These are phyloP conservation scores for Thermoascus crustaceus DNA, from an alignment of 2,329 filamentous ascomycete species.

Conservation along the genomic window DNA sequence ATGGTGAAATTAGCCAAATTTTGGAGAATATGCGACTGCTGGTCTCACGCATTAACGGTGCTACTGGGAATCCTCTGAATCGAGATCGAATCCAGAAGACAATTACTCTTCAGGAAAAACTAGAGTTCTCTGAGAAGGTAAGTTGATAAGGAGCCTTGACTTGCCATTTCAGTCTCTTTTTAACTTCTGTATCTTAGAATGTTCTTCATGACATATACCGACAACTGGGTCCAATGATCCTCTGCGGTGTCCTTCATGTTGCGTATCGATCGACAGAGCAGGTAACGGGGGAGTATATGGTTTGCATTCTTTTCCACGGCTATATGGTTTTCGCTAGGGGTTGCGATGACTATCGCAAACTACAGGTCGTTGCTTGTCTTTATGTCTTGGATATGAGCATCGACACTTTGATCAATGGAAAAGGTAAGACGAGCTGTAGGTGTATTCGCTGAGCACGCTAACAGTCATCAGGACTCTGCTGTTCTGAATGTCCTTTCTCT, in stretches of 20 bases:
- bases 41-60: conserved; percentile 72
- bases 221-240: conserved; percentile 66
- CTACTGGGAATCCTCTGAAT: conserved; percentile 66
- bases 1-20: conserved; percentile 69
- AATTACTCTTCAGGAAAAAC: conserved; percentile 73
- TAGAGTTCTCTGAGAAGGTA: conserved; percentile 67
- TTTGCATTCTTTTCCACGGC: conserved; percentile 74
- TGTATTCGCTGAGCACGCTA: conserved; percentile 4
- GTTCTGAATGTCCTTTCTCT: conserved; percentile 74
- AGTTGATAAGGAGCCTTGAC: conserved; percentile 14
- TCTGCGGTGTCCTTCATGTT: conserved; percentile 77
- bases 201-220: conserved; percentile 54
- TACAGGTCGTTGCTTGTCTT: conserved; percentile 68
- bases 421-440: conserved; percentile 20
- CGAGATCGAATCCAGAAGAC: conserved; percentile 69
- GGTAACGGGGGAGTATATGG: conserved; percentile 71
- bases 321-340: conserved; percentile 68
- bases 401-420: conserved; percentile 27
- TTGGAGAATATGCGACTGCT: conserved; percentile 64
- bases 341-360: conserved; percentile 56
- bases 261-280: conserved; percentile 66
- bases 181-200: conserved; percentile 35
- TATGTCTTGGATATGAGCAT: conserved; percentile 42
- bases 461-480: conserved; percentile 62
- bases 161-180: conserved; percentile 9